Evolutionary conservation across 2,329 filamentous ascomycete genomes (phyloP), one percentile per base, ranked within the genome.

Genomic region (Graphium sp.): DNA sequence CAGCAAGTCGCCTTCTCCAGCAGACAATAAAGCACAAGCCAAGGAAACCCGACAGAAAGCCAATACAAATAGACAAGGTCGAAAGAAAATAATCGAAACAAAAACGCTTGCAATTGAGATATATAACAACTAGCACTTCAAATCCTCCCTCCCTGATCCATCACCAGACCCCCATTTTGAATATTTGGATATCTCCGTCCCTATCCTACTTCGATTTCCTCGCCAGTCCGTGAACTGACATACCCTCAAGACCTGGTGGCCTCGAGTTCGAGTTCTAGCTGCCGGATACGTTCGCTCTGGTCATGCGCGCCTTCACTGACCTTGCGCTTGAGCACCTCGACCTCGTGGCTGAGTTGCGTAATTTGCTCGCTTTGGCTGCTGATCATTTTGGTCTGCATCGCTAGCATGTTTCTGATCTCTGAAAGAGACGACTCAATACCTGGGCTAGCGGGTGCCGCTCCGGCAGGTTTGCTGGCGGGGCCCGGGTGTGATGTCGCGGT

Each of bases 291-390:
- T 52, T 77, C 71, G 47, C 61, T 74, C 58, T 77, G 71, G 44
- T 74, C 71, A 41, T 66, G 60, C 10, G 60, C 57, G 13, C 50
- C 48, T 21, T 49, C 52, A n/a, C 66, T 68, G 34, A 85, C 62
- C 49, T 73, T 78, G 52, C 71, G 71, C 66, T 91, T 92, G 40
- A 94, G 61, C 11, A 67, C 65, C 45, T 89, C 82, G 10, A 92
- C 74, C 50, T 91, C 81, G 18, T 58, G 52, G 3, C 78, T 68
- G 26, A 92, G 55, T 17, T 62, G 59, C 28, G 62, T 62, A 40
- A 91, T 83, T 49, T 84, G 75, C 44, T 79, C 66, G 28, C 68
- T 78, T 53, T 93, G 79, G n/a, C 68, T 61, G 35, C 61, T 70
- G 45, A 93, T 80, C 38, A 83, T 71, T 56, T 69, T 71, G 31